A percentile compares a stretch with the other conserved stretches of the same genome.
Evolutionary conservation across 768 basidiomycete species (phyloP).

Genomic region (Paxillus ammoniavirescens): DNA sequence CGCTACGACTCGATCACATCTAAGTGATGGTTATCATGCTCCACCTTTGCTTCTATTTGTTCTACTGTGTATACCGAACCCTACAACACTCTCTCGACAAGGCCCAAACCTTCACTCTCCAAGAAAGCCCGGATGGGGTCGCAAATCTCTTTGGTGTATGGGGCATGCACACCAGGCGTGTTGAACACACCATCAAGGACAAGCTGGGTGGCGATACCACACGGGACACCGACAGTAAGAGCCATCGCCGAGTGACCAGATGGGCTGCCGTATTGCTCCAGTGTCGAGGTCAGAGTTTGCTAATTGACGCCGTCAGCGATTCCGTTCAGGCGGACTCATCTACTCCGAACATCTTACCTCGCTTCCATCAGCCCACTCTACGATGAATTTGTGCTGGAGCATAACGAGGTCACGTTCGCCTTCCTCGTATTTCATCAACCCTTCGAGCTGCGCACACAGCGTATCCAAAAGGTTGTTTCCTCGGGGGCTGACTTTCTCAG

Average conservation of each 20-base stretch:
- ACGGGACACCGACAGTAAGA: slow-evolving; percentile 85
- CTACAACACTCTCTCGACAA: slow-evolving; percentile 69
- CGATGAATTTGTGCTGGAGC: slow-evolving; percentile 97
- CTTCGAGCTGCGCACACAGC: slow-evolving; percentile 87
- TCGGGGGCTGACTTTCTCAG: slow-evolving; percentile 57
- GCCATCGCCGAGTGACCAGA: slow-evolving; percentile 90
- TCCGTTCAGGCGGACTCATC: background rate
- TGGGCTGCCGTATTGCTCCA: slow-evolving; percentile 84
- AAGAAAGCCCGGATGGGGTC: slow-evolving; percentile 65
- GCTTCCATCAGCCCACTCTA: slow-evolving; percentile 83
- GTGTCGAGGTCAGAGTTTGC: slow-evolving; percentile 88
- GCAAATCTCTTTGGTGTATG: slow-evolving; percentile 85
- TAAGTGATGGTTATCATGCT: no score
- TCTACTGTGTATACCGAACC: background rate
- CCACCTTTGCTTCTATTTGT: background rate
- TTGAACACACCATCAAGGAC: slow-evolving; percentile 84
- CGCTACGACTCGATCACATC: no score
- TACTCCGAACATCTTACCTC: slow-evolving; percentile 40
- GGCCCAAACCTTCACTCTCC: slow-evolving; percentile 73
- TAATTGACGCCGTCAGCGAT: slow-evolving; percentile 24
- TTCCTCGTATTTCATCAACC: slow-evolving; percentile 85
- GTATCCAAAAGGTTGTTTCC: slow-evolving; percentile 87
- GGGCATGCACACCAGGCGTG: slow-evolving; percentile 78
- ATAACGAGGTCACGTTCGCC: slow-evolving; percentile 96
- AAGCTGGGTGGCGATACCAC: slow-evolving; percentile 90